Evolutionary conservation across 1,284 basidiomycete genomes (phyloP).

Genomic region (Agaricales sp.): DNA sequence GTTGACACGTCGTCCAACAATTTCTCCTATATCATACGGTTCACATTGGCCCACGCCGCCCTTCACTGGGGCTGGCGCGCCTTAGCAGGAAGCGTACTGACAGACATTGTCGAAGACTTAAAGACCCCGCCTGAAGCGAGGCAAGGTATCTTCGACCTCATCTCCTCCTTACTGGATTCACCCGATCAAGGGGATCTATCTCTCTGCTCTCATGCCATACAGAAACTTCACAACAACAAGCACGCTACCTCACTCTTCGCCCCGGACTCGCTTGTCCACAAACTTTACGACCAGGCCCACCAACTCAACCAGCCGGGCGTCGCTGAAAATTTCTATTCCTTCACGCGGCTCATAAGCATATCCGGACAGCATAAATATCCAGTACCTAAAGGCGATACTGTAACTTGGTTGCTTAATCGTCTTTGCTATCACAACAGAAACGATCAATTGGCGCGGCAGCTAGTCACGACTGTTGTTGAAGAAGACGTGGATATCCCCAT

Average conservation of each 20-base stretch:
- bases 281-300: conserved; percentile 33
- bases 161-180: conserved; percentile 20
- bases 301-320: conserved; percentile 16
- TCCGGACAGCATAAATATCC: conserved; percentile 28
- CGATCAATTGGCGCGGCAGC: conserved; percentile 25
- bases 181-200: conserved; percentile 18
- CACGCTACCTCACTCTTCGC: conserved; percentile 18
- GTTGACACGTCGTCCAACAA: conserved; percentile 23
- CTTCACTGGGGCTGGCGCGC: conserved; percentile 38
- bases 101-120: conserved; percentile 20
- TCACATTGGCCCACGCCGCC: conserved; percentile 35
- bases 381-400: conserved; percentile 30
- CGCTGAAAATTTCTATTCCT: conserved; percentile 30
- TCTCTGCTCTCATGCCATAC: conserved; percentile 21
- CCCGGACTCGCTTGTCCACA: conserved; percentile 28
- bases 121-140: conserved; percentile 15
- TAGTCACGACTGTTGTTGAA: conserved; percentile 39
- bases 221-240: conserved; percentile 15
- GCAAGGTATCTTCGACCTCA: conserved; percentile 14
- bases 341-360: conserved; percentile 24
- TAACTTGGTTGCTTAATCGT: conserved; percentile 41
- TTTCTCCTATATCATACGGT: conserved; percentile 31
- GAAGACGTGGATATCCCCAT: conserved; percentile 27
- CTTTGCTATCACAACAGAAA: conserved; percentile 28
- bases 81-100: conserved; percentile 28